A percentile compares a stretch with the other conserved stretches of the same genome.
phyloP scores from a whole-genome alignment of 2,329 filamentous ascomycete species.

The Nemania bipapillata region DNA sequence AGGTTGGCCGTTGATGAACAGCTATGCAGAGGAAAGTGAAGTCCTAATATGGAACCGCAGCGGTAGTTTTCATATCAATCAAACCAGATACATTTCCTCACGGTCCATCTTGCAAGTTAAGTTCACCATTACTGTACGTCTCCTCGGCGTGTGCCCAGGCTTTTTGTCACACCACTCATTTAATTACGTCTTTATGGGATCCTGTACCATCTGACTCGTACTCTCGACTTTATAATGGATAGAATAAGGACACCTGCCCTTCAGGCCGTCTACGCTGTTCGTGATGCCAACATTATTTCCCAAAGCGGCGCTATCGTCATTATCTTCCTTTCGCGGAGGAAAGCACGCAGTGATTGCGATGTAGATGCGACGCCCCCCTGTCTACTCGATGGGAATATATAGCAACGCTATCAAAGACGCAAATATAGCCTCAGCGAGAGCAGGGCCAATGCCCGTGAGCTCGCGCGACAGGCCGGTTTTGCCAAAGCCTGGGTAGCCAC shows the following conservation, averaged over 20 bases:
- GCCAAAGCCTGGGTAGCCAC: constrained; percentile 55
- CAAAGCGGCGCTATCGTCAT: constrained; percentile 45
- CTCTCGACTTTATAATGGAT: constrained; percentile 51
- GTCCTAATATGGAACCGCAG: too few relatives aligned
- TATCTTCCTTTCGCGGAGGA: constrained; percentile 43
- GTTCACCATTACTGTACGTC: too few relatives aligned
- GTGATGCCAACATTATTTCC: constrained; percentile 45
- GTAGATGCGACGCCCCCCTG: constrained; percentile 55
- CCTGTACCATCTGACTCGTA: constrained; percentile 44
- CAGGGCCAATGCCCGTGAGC: constrained; percentile 43
- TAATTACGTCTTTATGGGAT: constrained; percentile 46
- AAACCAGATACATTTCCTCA: too few relatives aligned
- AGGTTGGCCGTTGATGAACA: too few relatives aligned
- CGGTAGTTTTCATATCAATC: too few relatives aligned
- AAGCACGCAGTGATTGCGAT: constrained; percentile 53
- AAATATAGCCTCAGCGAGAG: constrained; percentile 49
- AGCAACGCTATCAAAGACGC: constrained; percentile 32
- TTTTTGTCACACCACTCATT: constrained; percentile 47
- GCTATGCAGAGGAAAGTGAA: too few relatives aligned
- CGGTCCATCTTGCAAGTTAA: too few relatives aligned
- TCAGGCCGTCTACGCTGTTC: constrained; percentile 48
- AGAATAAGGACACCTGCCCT: constrained; percentile 55
- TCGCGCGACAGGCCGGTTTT: constrained; percentile 48
- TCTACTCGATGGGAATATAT: constrained; percentile 48
- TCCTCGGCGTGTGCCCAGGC: constrained; percentile 54